Base-by-base conservation (phyloP, 2,329 filamentous ascomycete species). In the Aspergillus phoenicis region DNA sequence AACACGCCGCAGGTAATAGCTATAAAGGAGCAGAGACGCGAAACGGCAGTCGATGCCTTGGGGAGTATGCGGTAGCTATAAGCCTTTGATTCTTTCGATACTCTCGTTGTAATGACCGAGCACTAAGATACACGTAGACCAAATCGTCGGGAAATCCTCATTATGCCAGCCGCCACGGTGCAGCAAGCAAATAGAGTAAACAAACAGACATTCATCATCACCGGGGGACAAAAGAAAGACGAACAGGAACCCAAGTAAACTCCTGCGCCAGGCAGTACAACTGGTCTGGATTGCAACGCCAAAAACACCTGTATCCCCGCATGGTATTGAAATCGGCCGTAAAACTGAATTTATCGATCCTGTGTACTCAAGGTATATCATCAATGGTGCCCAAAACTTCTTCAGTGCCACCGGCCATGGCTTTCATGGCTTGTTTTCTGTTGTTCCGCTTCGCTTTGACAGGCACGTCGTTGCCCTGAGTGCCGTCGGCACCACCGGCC, bases 361-460 rank as follows among this genome's bases (percentile, higher is more conserved):
- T 60, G 55, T 58, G 48, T 52, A 58, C 58, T 66, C 58, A 71
- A 59, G 68, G 68, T 45, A 73, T 66, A 43, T 75, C 72, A 62
- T 78, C 76, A 59, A 78, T 77, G 10, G 75, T 71, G 26, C 76
- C 75, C 8, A 79, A 48, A 56, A 79, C 73, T 58, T 79, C 77
- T 59, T 77, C 77, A 7, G 73, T 76, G n/a, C 75, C 77, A 24
- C 72, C 75, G 13, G 69, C 73, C 39, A 63, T 57, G 39, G 61
- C 67, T 55, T 70, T 70, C 26, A 68, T 61, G 8, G 54, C 61
- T 45, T 69, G 67, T 63, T 72, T 75, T 54, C 71, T 76, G 54
- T 58, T 68, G 41, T 62, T 68, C 24, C 74, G 73, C 55, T 72
- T 76, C 61, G 43, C 55, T 62, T 73, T 76, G 24, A 62, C 60